These are phyloP conservation scores for Magnolia sinica DNA, from an alignment of 164 flowering plant species.

Conservation along the genomic window DNA sequence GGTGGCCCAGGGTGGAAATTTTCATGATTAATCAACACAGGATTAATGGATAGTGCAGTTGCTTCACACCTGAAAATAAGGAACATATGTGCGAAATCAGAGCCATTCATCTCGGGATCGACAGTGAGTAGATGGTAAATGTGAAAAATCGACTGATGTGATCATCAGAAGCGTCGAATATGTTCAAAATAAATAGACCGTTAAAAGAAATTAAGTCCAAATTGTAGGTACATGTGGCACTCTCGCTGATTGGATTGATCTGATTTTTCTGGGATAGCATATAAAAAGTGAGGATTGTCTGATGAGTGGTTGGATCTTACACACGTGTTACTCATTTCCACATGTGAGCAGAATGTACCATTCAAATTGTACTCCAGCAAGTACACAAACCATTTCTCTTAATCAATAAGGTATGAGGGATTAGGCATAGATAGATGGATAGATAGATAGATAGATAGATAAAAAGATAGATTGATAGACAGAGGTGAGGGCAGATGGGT, in stretches of 20 bases:
- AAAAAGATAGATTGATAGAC: too few species aligned
- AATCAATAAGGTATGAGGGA: neutral
- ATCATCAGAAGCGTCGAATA: conserved; percentile 12
- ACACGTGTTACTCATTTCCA: neutral
- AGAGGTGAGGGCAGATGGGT: too few species aligned
- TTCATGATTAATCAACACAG: neutral
- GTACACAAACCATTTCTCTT: neutral
- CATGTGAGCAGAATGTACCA: neutral
- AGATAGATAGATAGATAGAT: neutral
- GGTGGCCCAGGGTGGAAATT: conserved; percentile 9
- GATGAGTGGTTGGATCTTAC: neutral
- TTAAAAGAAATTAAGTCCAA: neutral
- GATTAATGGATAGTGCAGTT: neutral
- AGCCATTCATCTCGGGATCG: too few species aligned
- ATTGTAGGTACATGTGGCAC: neutral
- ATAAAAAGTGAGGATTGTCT: neutral
- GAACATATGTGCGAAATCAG: too few species aligned
- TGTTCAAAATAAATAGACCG: neutral
- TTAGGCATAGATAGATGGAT: neutral
- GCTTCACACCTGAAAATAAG: neutral
- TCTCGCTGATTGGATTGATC: neutral
- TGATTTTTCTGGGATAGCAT: neutral
- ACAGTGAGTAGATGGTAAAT: too few species aligned
- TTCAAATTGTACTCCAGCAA: neutral
- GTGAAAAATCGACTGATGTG: too few species aligned